Evolutionary conservation across 2,329 filamentous ascomycete genomes (phyloP).

Genomic region (Cercospora sesami): DNA sequence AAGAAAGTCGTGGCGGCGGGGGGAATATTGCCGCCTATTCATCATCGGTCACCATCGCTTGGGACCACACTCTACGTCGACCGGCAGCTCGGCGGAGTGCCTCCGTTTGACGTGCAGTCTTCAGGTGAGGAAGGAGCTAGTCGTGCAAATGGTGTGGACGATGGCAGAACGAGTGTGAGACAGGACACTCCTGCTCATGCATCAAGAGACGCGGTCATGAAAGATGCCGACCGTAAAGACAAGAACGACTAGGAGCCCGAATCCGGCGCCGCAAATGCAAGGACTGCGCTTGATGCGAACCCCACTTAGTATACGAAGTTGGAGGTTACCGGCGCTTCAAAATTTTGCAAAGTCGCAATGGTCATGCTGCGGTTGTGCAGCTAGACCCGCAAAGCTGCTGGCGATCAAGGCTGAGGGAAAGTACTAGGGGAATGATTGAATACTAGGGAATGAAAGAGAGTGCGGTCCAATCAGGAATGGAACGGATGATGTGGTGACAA

Average conservation of each 20-base stretch:
- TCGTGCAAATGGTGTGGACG: background rate
- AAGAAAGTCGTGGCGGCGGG: background rate
- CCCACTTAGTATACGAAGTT: background rate
- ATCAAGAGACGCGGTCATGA: background rate
- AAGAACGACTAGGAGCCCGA: background rate
- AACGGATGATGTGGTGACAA: no score
- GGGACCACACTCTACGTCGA: background rate
- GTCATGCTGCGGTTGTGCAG: no score
- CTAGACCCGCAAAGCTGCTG: no score
- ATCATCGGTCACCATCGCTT: background rate
- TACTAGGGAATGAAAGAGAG: no score
- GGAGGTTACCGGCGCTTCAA: background rate
- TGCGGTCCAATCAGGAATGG: no score
- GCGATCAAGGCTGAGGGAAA: no score
- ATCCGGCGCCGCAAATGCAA: background rate
- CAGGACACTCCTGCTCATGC: background rate
- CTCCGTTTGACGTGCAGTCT: background rate
- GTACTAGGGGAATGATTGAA: no score
- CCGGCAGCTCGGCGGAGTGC: background rate
- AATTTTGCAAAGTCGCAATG: no score
- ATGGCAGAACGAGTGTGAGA: background rate
- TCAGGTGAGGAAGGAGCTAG: background rate
- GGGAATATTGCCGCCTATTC: background rate
- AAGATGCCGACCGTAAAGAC: background rate
- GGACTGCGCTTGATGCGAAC: background rate